Conservation (phyloP, 805 yeast genomes). For the Sporopachydermia lactativora region DNA sequence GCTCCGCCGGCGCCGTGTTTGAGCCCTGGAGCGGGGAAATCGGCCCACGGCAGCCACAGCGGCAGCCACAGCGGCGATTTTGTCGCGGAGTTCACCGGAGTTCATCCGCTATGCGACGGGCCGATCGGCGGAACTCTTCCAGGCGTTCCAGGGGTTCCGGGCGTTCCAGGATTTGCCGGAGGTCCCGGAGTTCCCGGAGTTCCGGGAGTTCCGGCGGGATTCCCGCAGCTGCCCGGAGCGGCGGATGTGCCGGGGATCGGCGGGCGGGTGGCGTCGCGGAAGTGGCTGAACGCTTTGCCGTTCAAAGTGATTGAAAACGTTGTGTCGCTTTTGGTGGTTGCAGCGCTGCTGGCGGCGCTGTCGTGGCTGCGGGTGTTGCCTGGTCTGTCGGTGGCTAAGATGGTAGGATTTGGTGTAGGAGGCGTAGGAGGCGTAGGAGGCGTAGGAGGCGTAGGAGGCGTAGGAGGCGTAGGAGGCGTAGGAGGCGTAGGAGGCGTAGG, state of each 20-base stretch:
- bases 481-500: no score
- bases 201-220: no score
- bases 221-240: not conserved
- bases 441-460: no score
- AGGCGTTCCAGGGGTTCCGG: no score
- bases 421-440: no score
- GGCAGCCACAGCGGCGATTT: no score
- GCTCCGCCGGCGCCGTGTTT: constrained; percentile 57
- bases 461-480: no score
- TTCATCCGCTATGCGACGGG: constrained; percentile 21
- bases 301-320: constrained; percentile 26
- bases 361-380: constrained; percentile 14
- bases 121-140: not conserved
- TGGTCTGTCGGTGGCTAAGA: no score
- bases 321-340: constrained; percentile 21
- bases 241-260: not conserved
- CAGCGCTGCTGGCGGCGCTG: constrained; percentile 9
- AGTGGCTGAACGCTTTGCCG: constrained; percentile 18
- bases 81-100: constrained; percentile 33
- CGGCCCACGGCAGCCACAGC: no score
- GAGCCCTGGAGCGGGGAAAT: constrained; percentile 16
- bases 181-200: no score
- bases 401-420: no score
- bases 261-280: constrained; percentile 4
- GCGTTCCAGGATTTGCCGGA: no score